Conservation (phyloP, 768 basidiomycete species). For the Boletellus ananiceps region DNA sequence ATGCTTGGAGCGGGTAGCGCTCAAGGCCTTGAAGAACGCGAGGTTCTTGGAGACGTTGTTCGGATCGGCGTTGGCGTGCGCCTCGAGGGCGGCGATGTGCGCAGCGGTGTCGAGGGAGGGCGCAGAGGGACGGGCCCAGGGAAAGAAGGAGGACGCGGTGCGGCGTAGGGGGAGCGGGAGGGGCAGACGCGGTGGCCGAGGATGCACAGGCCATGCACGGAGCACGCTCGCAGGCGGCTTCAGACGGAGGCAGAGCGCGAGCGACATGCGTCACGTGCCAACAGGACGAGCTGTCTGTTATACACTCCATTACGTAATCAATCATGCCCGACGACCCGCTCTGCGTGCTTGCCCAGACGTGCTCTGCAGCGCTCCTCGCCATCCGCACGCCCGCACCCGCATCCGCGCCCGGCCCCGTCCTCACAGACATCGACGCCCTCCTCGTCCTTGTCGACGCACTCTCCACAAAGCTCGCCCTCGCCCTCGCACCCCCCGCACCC, state of each 20-base stretch:
- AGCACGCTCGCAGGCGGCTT: neutral
- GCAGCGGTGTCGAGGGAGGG: slow-evolving; percentile 59
- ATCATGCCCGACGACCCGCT: neutral
- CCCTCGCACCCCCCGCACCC: slow-evolving; percentile 54
- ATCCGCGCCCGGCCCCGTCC: slow-evolving; percentile 32
- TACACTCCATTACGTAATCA: neutral
- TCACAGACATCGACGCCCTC: slow-evolving; percentile 53
- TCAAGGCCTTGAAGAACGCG: slow-evolving; percentile 60
- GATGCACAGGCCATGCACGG: slow-evolving; percentile 7
- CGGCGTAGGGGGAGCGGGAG: slow-evolving; percentile 22
- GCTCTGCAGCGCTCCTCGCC: neutral
- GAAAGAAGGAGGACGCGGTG: slow-evolving; percentile 22
- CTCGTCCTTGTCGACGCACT: slow-evolving; percentile 53
- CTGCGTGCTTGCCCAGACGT: too few species aligned
- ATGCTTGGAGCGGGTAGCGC: slow-evolving; percentile 58
- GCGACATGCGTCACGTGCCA: slow-evolving; percentile 2
- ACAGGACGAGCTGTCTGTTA: neutral
- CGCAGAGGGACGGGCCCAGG: slow-evolving; percentile 33
- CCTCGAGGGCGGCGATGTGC: slow-evolving; percentile 68
- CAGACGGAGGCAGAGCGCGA: slow-evolving; percentile 6
- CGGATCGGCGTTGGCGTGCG: slow-evolving; percentile 70
- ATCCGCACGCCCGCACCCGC: neutral
- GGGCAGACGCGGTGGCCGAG: slow-evolving; percentile 33
- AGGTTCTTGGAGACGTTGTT: slow-evolving; percentile 68
- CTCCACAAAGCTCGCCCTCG: slow-evolving; percentile 58